Evolutionary conservation across 495 filamentous ascomycete species (phyloP).

Genomic region (Penicillium angulare): DNA sequence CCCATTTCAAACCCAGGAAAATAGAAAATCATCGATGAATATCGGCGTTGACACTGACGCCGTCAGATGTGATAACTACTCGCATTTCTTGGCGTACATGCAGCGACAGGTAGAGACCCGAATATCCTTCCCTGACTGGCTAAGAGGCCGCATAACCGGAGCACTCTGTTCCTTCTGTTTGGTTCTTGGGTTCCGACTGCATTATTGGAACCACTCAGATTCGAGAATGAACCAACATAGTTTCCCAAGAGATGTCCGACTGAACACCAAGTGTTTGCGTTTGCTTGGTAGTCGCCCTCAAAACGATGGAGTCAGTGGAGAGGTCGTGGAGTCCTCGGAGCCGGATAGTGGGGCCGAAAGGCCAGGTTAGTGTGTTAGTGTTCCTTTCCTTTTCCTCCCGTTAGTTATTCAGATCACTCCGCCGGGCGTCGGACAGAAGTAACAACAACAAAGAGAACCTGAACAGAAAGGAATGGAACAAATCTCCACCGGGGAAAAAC

Average conservation of each 20-base stretch:
- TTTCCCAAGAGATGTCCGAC: not conserved
- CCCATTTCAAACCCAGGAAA: too few species aligned
- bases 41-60: not conserved
- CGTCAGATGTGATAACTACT: not conserved
- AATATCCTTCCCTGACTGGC: constrained; percentile 3
- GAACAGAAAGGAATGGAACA: not conserved
- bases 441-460: not conserved
- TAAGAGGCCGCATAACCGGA: not conserved
- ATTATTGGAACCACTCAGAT: not conserved
- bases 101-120: not conserved
- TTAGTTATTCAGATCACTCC: not conserved
- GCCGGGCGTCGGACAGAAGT: not conserved
- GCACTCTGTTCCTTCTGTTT: not conserved
- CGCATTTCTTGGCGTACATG: not conserved
- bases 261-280: not conserved
- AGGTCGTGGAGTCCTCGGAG: constrained; percentile 5
- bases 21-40: not conserved
- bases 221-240: not conserved
- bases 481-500: not conserved
- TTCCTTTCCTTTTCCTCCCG: not conserved
- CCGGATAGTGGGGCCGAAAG: constrained; percentile 41
- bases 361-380: constrained; percentile 1
- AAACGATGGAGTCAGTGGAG: not conserved
- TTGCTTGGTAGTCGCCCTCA: too few species aligned
- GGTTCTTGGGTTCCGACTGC: not conserved